Conservation (phyloP, 2,329 filamentous ascomycete species). For the Botryotinia globosa region DNA sequence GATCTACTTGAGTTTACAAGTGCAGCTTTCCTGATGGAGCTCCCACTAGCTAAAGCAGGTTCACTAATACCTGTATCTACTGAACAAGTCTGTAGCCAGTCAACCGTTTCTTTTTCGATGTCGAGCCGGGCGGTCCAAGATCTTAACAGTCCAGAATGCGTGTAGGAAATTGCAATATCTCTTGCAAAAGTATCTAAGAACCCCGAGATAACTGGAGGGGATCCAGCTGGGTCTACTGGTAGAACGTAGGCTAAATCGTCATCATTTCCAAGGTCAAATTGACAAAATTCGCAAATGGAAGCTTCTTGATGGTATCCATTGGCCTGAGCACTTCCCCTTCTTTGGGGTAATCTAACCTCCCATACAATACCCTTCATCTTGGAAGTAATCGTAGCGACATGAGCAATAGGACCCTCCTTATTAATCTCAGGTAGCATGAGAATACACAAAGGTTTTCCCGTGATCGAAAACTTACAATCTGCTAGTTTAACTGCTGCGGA, state of each 20-base stretch:
- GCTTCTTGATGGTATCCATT: slow-evolving; percentile 29
- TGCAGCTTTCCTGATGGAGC: slow-evolving; percentile 81
- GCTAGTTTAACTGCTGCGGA: slow-evolving; percentile 58
- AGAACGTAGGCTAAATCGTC: slow-evolving; percentile 66
- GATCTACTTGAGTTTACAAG: slow-evolving; percentile 72
- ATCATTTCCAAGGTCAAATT: slow-evolving; percentile 61
- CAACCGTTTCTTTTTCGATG: slow-evolving; percentile 55
- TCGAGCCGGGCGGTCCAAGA: slow-evolving; percentile 84
- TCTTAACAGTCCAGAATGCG: slow-evolving; percentile 67
- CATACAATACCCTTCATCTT: slow-evolving; percentile 77
- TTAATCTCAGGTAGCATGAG: slow-evolving; percentile 68
- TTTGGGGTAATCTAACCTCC: slow-evolving; percentile 65
- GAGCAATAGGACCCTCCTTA: slow-evolving; percentile 51
- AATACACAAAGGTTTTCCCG: slow-evolving; percentile 75
- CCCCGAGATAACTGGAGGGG: slow-evolving; percentile 65
- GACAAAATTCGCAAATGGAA: slow-evolving; percentile 64
- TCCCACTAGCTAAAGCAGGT: slow-evolving; percentile 78
- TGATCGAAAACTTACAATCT: slow-evolving; percentile 54
- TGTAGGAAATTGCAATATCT: slow-evolving; percentile 85
- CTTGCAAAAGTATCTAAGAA: slow-evolving; percentile 84
- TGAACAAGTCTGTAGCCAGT: slow-evolving; percentile 79
- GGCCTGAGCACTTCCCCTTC: slow-evolving; percentile 32
- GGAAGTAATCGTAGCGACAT: slow-evolving; percentile 80
- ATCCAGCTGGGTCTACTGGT: slow-evolving; percentile 83
- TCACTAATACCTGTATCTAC: slow-evolving; percentile 74